Evolutionary conservation across 176 grass and related monocot species (phyloP), one percentile per base, ranked within the genome.

Genomic region (Zoysia pacifica): DNA sequence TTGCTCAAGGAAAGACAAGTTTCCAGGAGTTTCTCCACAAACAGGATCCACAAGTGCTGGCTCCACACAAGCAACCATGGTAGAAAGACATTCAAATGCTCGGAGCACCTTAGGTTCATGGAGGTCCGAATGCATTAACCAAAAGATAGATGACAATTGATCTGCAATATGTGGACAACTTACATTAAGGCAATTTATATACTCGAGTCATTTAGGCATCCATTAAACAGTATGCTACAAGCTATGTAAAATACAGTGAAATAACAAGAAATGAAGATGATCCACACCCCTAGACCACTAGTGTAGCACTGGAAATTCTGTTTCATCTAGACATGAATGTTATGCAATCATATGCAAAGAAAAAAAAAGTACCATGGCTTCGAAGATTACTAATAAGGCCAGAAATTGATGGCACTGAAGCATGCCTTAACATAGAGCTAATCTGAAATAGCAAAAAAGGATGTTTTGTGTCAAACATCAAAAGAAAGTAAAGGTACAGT

Each of bases 131-230:
- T 89, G 90, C 65, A 98, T 85, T 87, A 94, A 82, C 91, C 92
- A 94, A 87, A 98, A 90, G 46, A 98, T 85, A n/a, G 87, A 94
- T 82, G 92, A 98, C 85, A 93, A 73, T 85, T 87, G 88, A 82
- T 98, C 95, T 98, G 88, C 77, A 93, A 93, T 63, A 51, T 37
- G 36, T 70, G 67, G 62, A 81, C 36, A 75, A 6, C 14, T 63
- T 10, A 69, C 37, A 70, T n/a, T 69, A 75, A 48, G 18, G 5
- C 4, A 62, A 54, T 66, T 48, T 81, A 81, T 76, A 28, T 28
- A 81, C 48, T 75, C 11, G n/a, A 81, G 61, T 18, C 56, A 62
- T 76, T 86, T 73, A 77, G 7, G 36, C 16, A 16, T 52, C 8
- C 46, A 69, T 47, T 62, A 62, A 62, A 62, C 5, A 58, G 0